phyloP scores from a whole-genome alignment of 1,284 basidiomycete genomes.

The Schizophyllum commune region DNA sequence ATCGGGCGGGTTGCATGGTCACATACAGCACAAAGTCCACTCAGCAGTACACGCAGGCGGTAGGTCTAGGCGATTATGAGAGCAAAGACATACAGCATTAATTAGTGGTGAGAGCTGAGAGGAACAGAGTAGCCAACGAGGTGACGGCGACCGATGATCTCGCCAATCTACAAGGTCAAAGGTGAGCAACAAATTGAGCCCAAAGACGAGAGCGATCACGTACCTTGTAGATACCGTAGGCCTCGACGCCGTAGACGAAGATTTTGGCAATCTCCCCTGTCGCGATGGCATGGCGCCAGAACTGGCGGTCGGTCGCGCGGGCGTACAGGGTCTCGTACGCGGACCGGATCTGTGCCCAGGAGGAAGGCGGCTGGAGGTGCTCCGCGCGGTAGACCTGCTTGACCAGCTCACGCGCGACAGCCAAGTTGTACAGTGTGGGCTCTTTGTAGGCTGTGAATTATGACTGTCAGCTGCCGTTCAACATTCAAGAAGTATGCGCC shows the following conservation, averaged over 20 bases:
- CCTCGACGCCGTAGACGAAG: constrained; percentile 83
- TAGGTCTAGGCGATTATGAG: not conserved
- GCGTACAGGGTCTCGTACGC: constrained; percentile 74
- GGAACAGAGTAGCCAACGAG: constrained; percentile 63
- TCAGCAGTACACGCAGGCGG: not conserved
- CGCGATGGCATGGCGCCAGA: constrained; percentile 62
- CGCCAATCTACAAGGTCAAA: constrained; percentile 58
- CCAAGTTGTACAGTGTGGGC: constrained; percentile 78
- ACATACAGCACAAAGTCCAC: not conserved
- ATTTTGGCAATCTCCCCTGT: constrained; percentile 77
- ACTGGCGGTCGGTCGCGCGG: constrained; percentile 56
- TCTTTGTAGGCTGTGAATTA: constrained; percentile 64
- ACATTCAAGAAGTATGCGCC: not conserved
- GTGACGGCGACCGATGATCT: constrained; percentile 82
- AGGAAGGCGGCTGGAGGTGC: constrained; percentile 76
- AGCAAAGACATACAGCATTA: not conserved
- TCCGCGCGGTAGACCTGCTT: constrained; percentile 92
- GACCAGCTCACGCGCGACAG: constrained; percentile 76
- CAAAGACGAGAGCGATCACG: constrained; percentile 14
- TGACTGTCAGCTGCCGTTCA: not conserved
- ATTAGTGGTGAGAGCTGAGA: not conserved
- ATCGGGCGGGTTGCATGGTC: too few relatives aligned
- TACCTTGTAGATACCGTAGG: constrained; percentile 82
- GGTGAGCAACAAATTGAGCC: not conserved
- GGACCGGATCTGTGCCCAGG: constrained; percentile 51